A percentile compares a stretch with the other conserved stretches of the same genome.
These are phyloP conservation scores for Vachellia collinsii DNA, from an alignment of 306 rosid species.

Conservation along the genomic window DNA sequence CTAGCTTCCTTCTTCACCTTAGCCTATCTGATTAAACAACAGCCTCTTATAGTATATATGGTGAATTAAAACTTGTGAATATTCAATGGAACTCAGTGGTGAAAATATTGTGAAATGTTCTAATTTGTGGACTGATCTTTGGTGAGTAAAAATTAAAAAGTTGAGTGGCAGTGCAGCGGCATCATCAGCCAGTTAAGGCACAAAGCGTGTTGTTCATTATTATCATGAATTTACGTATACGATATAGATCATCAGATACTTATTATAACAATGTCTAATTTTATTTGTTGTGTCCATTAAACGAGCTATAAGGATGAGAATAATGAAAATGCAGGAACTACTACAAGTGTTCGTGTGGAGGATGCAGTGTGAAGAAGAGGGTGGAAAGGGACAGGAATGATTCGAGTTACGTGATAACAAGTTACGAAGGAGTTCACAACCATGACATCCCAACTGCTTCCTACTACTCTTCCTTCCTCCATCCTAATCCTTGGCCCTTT, in stretches of 20 bases:
- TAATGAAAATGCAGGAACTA: slow-evolving; percentile 58
- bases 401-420: slow-evolving; percentile 75
- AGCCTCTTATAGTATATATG: neutral
- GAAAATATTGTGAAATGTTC: neutral
- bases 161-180: neutral
- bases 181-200: neutral
- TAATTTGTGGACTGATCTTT: neutral
- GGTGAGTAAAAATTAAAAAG: no score
- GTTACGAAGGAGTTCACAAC: slow-evolving; percentile 82
- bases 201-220: no score
- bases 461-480: slow-evolving; percentile 36
- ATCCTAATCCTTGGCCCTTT: slow-evolving; percentile 29
- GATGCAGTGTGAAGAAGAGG: slow-evolving; percentile 79
- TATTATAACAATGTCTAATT: neutral
- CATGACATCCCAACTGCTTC: slow-evolving; percentile 61
- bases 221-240: neutral
- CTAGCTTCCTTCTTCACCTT: neutral
- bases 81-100: neutral
- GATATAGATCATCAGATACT: no score
- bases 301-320: neutral
- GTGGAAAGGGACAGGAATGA: slow-evolving; percentile 84
- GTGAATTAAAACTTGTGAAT: neutral
- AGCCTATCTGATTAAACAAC: neutral
- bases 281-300: neutral
- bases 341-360: slow-evolving; percentile 78